These are phyloP conservation scores for Fusarium goolgardi DNA, from an alignment of 2,329 filamentous ascomycete species.

Conservation along the genomic window DNA sequence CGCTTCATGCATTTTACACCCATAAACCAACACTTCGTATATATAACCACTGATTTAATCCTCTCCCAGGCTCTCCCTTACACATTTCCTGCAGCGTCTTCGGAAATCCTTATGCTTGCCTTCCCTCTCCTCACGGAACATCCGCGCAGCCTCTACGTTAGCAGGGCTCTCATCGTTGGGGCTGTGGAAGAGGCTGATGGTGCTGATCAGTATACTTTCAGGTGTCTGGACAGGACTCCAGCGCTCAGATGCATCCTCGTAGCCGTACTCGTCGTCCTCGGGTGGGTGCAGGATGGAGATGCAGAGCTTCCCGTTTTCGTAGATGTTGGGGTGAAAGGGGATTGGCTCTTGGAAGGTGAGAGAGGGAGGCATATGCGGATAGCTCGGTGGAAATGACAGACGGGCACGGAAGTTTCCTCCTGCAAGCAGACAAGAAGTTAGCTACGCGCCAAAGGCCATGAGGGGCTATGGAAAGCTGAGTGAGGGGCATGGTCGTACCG, in stretches of 20 bases:
- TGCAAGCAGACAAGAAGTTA: slow-evolving; percentile 51
- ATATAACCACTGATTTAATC: slow-evolving; percentile 55
- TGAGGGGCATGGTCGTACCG: slow-evolving; percentile 64
- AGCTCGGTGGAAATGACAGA: slow-evolving; percentile 84
- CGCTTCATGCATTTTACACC: slow-evolving; percentile 4
- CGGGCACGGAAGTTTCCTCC: slow-evolving; percentile 92
- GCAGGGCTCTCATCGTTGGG: slow-evolving; percentile 97
- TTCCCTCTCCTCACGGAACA: slow-evolving; percentile 83
- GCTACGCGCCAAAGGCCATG: slow-evolving; percentile 14
- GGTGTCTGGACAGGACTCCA: slow-evolving; percentile 96
- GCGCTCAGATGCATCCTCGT: slow-evolving; percentile 88
- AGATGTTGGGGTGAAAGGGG: slow-evolving; percentile 95
- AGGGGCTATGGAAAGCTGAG: not conserved
- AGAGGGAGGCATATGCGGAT: slow-evolving; percentile 88
- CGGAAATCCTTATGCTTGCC: slow-evolving; percentile 77
- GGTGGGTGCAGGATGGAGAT: slow-evolving; percentile 97
- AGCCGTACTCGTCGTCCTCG: slow-evolving; percentile 92
- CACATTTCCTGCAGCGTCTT: slow-evolving; percentile 79
- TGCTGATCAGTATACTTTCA: slow-evolving; percentile 91
- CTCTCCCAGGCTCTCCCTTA: slow-evolving; percentile 83
- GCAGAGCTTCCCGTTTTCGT: slow-evolving; percentile 87
- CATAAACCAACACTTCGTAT: not conserved
- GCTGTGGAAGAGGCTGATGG: slow-evolving; percentile 90
- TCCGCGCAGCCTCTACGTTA: slow-evolving; percentile 90
- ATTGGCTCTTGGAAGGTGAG: slow-evolving; percentile 88